These are phyloP conservation scores for Phytophthora parvispora DNA, from an alignment of 352 stramenopile genomes.

Conservation along the genomic window DNA sequence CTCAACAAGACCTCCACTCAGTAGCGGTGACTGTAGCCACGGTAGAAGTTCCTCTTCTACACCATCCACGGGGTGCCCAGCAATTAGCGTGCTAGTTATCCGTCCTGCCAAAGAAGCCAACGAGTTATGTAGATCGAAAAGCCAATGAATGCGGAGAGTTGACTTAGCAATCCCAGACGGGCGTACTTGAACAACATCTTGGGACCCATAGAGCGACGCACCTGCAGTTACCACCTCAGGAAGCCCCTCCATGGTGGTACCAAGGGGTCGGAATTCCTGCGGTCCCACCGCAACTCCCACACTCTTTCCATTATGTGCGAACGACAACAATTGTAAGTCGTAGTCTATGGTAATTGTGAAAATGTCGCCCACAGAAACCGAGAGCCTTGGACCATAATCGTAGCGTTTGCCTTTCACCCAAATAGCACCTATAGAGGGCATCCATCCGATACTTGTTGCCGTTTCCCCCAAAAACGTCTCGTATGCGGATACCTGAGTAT, in stretches of 20 bases:
- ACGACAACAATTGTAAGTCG: slow-evolving; percentile 77
- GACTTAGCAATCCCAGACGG: slow-evolving; percentile 80
- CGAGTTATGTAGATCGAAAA: slow-evolving; percentile 86
- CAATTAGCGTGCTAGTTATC: slow-evolving; percentile 79
- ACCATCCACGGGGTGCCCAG: slow-evolving; percentile 76
- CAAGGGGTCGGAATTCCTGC: slow-evolving; percentile 45
- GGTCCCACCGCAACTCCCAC: slow-evolving; percentile 69
- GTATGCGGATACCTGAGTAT: slow-evolving; percentile 17
- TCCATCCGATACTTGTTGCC: slow-evolving; percentile 78
- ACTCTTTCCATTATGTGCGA: slow-evolving; percentile 73
- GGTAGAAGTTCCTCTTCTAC: slow-evolving; percentile 87
- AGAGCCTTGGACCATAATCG: slow-evolving; percentile 56
- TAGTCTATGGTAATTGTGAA: slow-evolving; percentile 81
- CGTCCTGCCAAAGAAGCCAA: slow-evolving; percentile 76
- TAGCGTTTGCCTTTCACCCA: slow-evolving; percentile 76
- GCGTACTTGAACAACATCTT: slow-evolving; percentile 81
- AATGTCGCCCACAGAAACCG: slow-evolving; percentile 71
- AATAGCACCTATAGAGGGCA: slow-evolving; percentile 82
- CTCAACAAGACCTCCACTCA: slow-evolving; percentile 74
- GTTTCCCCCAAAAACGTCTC: slow-evolving; percentile 64
- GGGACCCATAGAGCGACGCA: slow-evolving; percentile 74
- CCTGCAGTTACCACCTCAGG: slow-evolving; percentile 56
- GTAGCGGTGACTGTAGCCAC: slow-evolving; percentile 85
- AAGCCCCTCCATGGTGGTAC: slow-evolving; percentile 37
- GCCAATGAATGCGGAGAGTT: slow-evolving; percentile 85